phyloP scores from a whole-genome alignment of 176 grass and related monocot genomes.

The Carex kokanica region DNA sequence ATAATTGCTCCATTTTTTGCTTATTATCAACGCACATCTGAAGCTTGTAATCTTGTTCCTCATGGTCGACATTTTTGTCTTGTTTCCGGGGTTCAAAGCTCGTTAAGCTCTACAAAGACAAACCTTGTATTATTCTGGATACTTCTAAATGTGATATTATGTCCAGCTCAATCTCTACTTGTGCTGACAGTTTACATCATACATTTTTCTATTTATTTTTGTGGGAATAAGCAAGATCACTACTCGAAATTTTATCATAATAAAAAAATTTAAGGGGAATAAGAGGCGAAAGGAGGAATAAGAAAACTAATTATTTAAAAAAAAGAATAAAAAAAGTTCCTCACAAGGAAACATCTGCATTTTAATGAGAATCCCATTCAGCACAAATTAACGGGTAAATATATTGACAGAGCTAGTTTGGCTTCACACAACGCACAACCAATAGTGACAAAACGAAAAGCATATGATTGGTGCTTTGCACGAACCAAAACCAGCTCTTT shows the following conservation, averaged over 20 bases:
- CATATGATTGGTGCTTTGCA: too few species aligned
- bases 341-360: neutral
- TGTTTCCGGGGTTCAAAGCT: neutral
- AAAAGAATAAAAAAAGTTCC: neutral
- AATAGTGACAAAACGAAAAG: too few species aligned
- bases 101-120: conserved; percentile 10
- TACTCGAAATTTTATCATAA: neutral
- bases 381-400: neutral
- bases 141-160: neutral
- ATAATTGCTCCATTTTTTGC: conserved; percentile 2
- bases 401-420: too few species aligned
- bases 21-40: neutral
- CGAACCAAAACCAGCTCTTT: too few species aligned
- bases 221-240: neutral
- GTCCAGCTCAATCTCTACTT: neutral
- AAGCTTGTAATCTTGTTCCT: neutral
- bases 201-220: neutral
- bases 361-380: neutral
- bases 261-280: neutral
- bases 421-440: too few species aligned
- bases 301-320: neutral
- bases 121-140: neutral
- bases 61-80: conserved; percentile 2
- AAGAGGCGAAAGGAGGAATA: neutral
- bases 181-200: neutral